phyloP scores from a whole-genome alignment of 768 basidiomycete genomes.

The Suillus plorans region DNA sequence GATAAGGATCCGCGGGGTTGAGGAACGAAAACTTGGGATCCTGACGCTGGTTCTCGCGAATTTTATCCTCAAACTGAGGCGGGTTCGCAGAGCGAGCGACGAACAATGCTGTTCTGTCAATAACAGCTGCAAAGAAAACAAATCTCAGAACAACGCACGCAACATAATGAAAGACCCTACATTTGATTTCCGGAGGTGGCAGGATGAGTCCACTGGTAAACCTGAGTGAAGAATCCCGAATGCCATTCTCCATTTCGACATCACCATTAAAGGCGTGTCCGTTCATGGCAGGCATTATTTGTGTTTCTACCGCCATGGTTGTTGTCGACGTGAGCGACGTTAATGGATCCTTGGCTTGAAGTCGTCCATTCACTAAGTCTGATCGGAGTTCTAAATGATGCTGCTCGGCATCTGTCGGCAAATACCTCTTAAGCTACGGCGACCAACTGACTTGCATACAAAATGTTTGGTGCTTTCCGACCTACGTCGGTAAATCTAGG shows the following conservation, averaged over 20 bases:
- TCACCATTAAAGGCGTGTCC: slow-evolving; percentile 42
- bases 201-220: slow-evolving; percentile 89
- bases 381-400: slow-evolving; percentile 28
- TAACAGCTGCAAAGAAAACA: slow-evolving; percentile 60
- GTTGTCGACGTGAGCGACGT: slow-evolving; percentile 20
- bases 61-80: slow-evolving; percentile 92
- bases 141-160: slow-evolving; percentile 11
- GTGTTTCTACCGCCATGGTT: slow-evolving; percentile 49
- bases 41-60: slow-evolving; percentile 92
- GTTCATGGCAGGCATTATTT: slow-evolving; percentile 39
- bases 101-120: slow-evolving; percentile 90
- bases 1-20: slow-evolving; percentile 95
- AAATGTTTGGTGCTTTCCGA: slow-evolving; percentile 88
- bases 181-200: slow-evolving; percentile 94
- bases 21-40: slow-evolving; percentile 99
- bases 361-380: neutral
- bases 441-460: neutral
- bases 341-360: neutral
- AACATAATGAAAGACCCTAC: slow-evolving; percentile 41
- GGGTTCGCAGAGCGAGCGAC: slow-evolving; percentile 95
- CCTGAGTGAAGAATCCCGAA: slow-evolving; percentile 39
- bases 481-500: slow-evolving; percentile 61
- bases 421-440: slow-evolving; percentile 1
- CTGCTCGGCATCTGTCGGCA: slow-evolving; percentile 26
- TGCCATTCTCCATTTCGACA: slow-evolving; percentile 37